phyloP scores from a whole-genome alignment of 495 filamentous ascomycete genomes.

The Xylaria longipes region DNA sequence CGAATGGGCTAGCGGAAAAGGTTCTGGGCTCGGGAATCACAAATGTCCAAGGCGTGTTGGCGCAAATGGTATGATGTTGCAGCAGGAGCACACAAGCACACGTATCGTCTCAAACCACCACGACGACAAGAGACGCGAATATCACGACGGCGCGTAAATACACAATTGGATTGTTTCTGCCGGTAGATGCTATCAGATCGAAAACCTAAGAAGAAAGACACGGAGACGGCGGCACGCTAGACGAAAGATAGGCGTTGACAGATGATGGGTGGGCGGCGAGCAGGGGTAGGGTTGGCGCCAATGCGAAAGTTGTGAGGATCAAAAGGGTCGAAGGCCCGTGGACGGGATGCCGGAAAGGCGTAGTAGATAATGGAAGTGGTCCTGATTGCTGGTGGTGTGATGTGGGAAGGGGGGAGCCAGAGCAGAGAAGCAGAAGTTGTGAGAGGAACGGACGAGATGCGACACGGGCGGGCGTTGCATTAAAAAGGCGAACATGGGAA shows the following conservation, averaged over 20 bases:
- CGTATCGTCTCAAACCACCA: background rate
- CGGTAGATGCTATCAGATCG: background rate
- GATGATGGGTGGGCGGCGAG: background rate
- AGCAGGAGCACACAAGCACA: conserved; percentile 23
- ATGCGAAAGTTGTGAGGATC: background rate
- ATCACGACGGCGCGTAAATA: background rate
- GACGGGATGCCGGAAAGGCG: background rate
- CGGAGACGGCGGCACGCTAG: background rate
- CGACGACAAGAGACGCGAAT: background rate
- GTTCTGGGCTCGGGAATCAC: conserved; percentile 9
- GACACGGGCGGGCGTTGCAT: conserved; percentile 33
- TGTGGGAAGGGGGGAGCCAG: conserved; percentile 22
- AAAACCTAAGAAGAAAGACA: background rate
- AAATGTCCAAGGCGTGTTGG: background rate
- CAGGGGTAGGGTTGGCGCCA: conserved; percentile 1
- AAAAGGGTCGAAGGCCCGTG: background rate
- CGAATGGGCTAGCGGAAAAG: conserved; percentile 10
- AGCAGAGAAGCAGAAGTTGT: conserved; percentile 26
- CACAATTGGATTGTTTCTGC: background rate
- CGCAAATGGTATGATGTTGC: conserved; percentile 9
- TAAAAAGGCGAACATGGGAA: conserved; percentile 45
- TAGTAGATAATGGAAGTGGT: background rate
- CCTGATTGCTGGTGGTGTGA: conserved; percentile 17
- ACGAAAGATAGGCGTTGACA: background rate
- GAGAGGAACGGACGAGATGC: conserved; percentile 34